Base-by-base conservation (phyloP, 2,329 filamentous ascomycete species). In the Penicillium sp. region DNA sequence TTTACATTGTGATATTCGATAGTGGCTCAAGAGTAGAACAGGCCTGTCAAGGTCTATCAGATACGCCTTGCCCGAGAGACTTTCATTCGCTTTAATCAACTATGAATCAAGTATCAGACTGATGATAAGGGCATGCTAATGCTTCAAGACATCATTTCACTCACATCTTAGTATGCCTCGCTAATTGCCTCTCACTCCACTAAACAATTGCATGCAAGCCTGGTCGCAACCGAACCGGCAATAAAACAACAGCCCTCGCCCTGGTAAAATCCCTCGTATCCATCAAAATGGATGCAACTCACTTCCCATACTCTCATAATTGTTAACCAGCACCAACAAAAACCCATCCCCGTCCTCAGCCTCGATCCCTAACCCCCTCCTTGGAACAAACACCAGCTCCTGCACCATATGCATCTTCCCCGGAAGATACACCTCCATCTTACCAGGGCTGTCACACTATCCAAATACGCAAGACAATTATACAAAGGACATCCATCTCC, bases 381-480 rank as follows among this genome's bases (percentile, higher is more conserved):
- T 56, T 0, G 69, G 66, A 14, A 71, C 66, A 20, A 71, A 71
- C 3, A 69, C 62, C 0, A 67, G 65, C 17, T 70, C 69, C 22
- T 71, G 69, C 0, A 71, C 64, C 47, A 71, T 48, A 52, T 67
- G 76, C 1, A 76, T 81, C 4, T 71, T 74, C 0, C 81, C 80
- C 0, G 79, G 74, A 57, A 78, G 82, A 64, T 76, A 83, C 11
- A 79, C 73, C 39, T 81, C 75, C 31, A 77, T 73, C 1, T 66
- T 54, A 0, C 76, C 76, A 20, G 20, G 20, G 20, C 20, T 5
- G 73, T 75, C 1, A 61, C 63, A 0, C 65, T 63, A 0, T 79
- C 72, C 48, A 80, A 76, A 58, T 82, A 78, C n/a, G 74, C 79
- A 10, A 83, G 67, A 14, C 75, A 73, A 60, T 84, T 83, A 65